Evolutionary conservation across 1,284 basidiomycete species (phyloP).

Genomic region (Rhizoctonia solani): DNA sequence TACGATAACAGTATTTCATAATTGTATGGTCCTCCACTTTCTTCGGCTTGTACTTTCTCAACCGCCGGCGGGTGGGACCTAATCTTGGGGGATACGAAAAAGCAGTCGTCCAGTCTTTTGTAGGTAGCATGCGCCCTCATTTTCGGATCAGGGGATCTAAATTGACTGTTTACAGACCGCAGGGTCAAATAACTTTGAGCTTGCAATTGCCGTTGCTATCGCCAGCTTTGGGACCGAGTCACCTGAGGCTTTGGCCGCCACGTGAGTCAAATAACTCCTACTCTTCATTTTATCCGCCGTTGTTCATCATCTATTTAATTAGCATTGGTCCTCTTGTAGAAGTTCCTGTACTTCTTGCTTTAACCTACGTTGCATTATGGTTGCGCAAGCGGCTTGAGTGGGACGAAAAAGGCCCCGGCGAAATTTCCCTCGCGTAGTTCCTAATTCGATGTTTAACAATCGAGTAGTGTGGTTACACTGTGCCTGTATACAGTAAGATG

Average conservation of each 20-base stretch:
- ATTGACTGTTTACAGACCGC: conserved; percentile 48
- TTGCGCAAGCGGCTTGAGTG: conserved; percentile 56
- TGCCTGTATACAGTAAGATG: too few relatives aligned
- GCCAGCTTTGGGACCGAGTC: conserved; percentile 76
- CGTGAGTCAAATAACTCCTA: conserved; percentile 46
- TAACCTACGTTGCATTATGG: conserved; percentile 73
- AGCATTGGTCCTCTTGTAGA: conserved; percentile 74
- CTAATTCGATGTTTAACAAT: too few relatives aligned
- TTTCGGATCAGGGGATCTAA: not conserved
- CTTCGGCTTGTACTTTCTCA: conserved; percentile 57
- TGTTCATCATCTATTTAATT: not conserved
- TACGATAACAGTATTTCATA: conserved; percentile 59
- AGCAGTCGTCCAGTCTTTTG: conserved; percentile 68
- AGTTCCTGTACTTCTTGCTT: conserved; percentile 70
- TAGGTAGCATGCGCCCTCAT: conserved; percentile 22
- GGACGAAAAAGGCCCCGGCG: conserved; percentile 41
- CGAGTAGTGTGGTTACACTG: too few relatives aligned
- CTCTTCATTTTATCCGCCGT: too few relatives aligned
- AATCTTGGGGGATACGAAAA: conserved; percentile 63
- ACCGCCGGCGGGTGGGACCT: conserved; percentile 40
- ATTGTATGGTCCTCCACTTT: conserved; percentile 78
- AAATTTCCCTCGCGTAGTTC: conserved; percentile 16
- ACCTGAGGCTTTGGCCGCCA: conserved; percentile 76
- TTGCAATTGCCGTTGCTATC: conserved; percentile 83
- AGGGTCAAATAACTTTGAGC: conserved; percentile 60